These are phyloP conservation scores for Calonectria multiphialidica DNA, from an alignment of 2,329 filamentous ascomycete genomes.

Conservation along the genomic window DNA sequence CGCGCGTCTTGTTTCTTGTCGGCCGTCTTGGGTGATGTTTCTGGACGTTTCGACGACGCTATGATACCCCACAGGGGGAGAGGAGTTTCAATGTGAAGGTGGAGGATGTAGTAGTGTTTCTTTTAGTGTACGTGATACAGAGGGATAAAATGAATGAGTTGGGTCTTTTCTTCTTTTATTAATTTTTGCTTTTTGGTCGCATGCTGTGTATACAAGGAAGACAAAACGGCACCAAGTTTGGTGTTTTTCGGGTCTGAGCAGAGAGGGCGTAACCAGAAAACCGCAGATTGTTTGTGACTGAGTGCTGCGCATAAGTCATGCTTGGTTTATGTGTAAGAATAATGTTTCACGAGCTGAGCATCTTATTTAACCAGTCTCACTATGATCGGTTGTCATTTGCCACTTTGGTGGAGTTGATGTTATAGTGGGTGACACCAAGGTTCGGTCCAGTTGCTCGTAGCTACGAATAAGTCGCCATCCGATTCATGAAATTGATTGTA, in stretches of 20 bases:
- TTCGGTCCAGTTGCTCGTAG: too few relatives aligned
- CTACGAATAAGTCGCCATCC: neutral
- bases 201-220: neutral
- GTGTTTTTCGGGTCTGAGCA: neutral
- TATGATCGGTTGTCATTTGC: too few relatives aligned
- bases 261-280: neutral
- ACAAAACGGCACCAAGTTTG: neutral
- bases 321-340: neutral
- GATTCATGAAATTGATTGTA: neutral
- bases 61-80: slow-evolving; percentile 30
- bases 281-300: neutral
- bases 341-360: neutral
- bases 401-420: too few relatives aligned
- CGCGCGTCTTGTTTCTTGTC: slow-evolving; percentile 27
- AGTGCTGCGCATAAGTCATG: neutral
- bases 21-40: slow-evolving; percentile 18
- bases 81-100: slow-evolving; percentile 9
- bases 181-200: neutral
- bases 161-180: neutral
- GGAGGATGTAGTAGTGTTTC: slow-evolving; percentile 10
- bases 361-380: neutral
- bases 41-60: slow-evolving; percentile 25
- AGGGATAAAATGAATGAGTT: slow-evolving; percentile 14
- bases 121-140: slow-evolving; percentile 15
- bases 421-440: too few relatives aligned